Percentiles rank a stretch among this genome's conserved stretches.
Evolutionary conservation across 371 early-diverging fungal species (phyloP).

Genomic region (Apophysomyces trapeziformis): DNA sequence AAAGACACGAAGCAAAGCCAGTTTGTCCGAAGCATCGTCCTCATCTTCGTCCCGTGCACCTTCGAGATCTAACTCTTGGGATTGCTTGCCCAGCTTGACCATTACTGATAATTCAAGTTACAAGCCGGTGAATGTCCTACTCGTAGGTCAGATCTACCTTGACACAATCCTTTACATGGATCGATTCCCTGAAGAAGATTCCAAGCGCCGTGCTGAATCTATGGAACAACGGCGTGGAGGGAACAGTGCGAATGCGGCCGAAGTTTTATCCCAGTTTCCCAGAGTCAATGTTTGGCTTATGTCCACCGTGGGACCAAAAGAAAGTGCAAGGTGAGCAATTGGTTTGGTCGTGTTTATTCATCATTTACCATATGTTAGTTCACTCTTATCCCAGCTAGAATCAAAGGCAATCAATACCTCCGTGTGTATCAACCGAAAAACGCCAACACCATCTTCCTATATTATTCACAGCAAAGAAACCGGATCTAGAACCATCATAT

Average conservation of each 20-base stretch:
- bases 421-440: slow-evolving; percentile 39
- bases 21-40: background rate
- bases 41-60: background rate
- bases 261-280: slow-evolving; percentile 57
- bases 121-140: slow-evolving; percentile 23
- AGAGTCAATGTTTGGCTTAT: slow-evolving; percentile 45
- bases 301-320: slow-evolving; percentile 54
- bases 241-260: slow-evolving; percentile 67
- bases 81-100: background rate
- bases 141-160: slow-evolving; percentile 56
- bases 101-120: background rate
- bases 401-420: slow-evolving; percentile 42
- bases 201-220: slow-evolving; percentile 55
- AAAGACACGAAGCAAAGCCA: background rate
- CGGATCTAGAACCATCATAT: slow-evolving; percentile 69
- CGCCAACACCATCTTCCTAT: slow-evolving; percentile 60
- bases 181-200: slow-evolving; percentile 63
- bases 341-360: background rate
- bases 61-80: slow-evolving; percentile 1
- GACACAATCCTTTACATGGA: slow-evolving; percentile 57
- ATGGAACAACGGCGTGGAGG: slow-evolving; percentile 70
- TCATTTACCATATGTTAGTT: slow-evolving; percentile 19
- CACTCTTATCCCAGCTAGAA: slow-evolving; percentile 34
- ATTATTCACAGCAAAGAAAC: slow-evolving; percentile 58
- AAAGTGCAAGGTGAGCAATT: slow-evolving; percentile 42